A percentile compares a stretch with the other conserved stretches of the same genome.
These are phyloP conservation scores for Lachancea sp. DNA, from an alignment of 805 yeast genomes.

Conservation along the genomic window DNA sequence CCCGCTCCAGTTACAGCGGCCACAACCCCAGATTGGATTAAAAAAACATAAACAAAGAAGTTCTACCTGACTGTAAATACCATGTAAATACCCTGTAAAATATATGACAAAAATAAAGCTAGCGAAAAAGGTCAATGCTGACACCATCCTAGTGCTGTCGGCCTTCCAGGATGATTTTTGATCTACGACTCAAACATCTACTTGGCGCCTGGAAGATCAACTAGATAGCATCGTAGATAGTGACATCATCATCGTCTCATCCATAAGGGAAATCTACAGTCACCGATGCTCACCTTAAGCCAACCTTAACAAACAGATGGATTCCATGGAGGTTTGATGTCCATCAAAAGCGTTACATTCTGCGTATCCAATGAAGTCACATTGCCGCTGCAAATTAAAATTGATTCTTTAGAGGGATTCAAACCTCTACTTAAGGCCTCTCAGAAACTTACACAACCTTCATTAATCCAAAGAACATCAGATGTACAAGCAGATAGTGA, in stretches of 20 bases:
- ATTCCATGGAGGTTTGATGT: constrained; percentile 9
- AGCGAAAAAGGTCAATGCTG: too few relatives aligned
- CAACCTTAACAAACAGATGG: background rate
- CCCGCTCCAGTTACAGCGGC: background rate
- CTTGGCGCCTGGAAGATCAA: too few relatives aligned
- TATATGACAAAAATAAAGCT: background rate
- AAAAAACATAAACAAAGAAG: background rate
- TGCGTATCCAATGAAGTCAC: constrained; percentile 52
- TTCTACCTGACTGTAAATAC: background rate
- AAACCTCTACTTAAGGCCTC: constrained; percentile 39
- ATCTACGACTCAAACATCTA: too few relatives aligned
- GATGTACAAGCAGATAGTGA: constrained; percentile 34
- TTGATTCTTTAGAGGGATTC: constrained; percentile 42
- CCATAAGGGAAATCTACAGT: too few relatives aligned
- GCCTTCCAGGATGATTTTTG: too few relatives aligned
- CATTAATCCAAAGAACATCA: constrained; percentile 37
- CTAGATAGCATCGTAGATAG: too few relatives aligned
- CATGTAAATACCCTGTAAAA: constrained; percentile 4
- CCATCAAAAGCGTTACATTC: constrained; percentile 42
- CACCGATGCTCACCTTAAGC: background rate
- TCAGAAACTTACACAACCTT: constrained; percentile 43
- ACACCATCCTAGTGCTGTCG: background rate
- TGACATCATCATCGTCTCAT: too few relatives aligned
- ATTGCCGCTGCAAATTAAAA: constrained; percentile 42
- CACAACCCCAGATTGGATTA: constrained; percentile 5